phyloP scores from a whole-genome alignment of 148 eudicot species.

The Amaranthus hypochondriacus region DNA sequence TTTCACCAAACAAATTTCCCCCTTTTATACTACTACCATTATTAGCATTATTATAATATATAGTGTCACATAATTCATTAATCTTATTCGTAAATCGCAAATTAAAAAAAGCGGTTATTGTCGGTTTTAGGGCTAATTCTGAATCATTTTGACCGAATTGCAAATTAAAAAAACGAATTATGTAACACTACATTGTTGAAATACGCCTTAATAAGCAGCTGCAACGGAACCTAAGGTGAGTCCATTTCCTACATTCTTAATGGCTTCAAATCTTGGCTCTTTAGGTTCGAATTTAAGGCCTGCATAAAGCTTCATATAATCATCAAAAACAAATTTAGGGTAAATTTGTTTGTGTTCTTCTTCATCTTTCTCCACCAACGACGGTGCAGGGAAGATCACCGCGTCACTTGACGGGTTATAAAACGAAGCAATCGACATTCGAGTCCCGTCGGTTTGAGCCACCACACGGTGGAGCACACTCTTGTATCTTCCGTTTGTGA shows the following conservation, averaged over 20 bases:
- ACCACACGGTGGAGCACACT: conserved; percentile 44
- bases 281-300: conserved; percentile 54
- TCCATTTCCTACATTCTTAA: conserved; percentile 41
- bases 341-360: conserved; percentile 24
- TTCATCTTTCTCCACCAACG: conserved; percentile 22
- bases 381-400: conserved; percentile 30
- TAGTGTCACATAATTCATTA: no score
- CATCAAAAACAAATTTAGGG: conserved; percentile 45
- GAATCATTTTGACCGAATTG: neutral
- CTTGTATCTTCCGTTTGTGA: conserved; percentile 46
- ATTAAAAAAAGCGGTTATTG: no score
- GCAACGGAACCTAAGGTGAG: conserved; percentile 30
- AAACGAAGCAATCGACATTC: conserved; percentile 46
- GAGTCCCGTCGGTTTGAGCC: conserved; percentile 38
- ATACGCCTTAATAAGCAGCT: neutral
- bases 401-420: conserved; percentile 33
- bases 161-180: neutral
- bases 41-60: no score
- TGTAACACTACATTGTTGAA: neutral
- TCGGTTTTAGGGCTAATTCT: no score
- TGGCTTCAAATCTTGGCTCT: conserved; percentile 71
- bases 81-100: no score
- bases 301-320: conserved; percentile 43
- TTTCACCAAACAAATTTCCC: neutral
- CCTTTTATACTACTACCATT: neutral